These are phyloP conservation scores for Teratosphaeriaceae sp. DNA, from an alignment of 2,329 filamentous ascomycete species.

Conservation along the genomic window DNA sequence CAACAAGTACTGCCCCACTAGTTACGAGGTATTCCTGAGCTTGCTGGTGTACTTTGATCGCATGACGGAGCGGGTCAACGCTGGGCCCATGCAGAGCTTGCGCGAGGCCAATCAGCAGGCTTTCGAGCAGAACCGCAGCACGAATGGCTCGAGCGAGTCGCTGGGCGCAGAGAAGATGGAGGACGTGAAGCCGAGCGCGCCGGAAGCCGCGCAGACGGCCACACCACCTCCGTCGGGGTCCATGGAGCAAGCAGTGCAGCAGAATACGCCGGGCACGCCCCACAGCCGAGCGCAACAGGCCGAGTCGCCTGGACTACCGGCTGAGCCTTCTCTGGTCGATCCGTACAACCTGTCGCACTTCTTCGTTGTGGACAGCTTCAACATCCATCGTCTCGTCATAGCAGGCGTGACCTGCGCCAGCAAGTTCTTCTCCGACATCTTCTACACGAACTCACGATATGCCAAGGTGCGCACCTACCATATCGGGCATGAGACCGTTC, in stretches of 20 bases:
- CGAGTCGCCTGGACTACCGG: slow-evolving; percentile 28
- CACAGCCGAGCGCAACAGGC: slow-evolving; percentile 29
- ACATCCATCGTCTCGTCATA: slow-evolving; percentile 94
- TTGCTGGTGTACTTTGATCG: slow-evolving; percentile 96
- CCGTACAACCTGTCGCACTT: slow-evolving; percentile 56
- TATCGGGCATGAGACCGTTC: background rate
- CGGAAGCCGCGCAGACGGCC: slow-evolving; percentile 34
- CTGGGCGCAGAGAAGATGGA: slow-evolving; percentile 24
- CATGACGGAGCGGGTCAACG: slow-evolving; percentile 95
- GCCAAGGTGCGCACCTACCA: slow-evolving; percentile 66
- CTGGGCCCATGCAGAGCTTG: slow-evolving; percentile 63
- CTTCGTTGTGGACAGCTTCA: slow-evolving; percentile 98
- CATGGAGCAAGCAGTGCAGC: slow-evolving; percentile 33
- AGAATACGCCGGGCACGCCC: slow-evolving; percentile 30
- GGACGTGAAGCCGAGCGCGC: slow-evolving; percentile 21
- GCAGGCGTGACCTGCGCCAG: slow-evolving; percentile 96
- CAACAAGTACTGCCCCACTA: slow-evolving; percentile 98
- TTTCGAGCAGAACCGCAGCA: slow-evolving; percentile 25
- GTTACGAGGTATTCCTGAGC: slow-evolving; percentile 95
- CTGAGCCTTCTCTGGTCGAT: slow-evolving; percentile 31
- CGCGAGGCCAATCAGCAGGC: slow-evolving; percentile 45
- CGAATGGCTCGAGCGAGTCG: slow-evolving; percentile 18
- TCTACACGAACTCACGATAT: slow-evolving; percentile 98
- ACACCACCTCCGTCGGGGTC: slow-evolving; percentile 46
- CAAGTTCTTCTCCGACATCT: slow-evolving; percentile 99